A percentile compares a stretch with the other conserved stretches of the same genome.
These are phyloP conservation scores for Penicillium cinerascens DNA, from an alignment of 495 filamentous ascomycete species.

Conservation along the genomic window DNA sequence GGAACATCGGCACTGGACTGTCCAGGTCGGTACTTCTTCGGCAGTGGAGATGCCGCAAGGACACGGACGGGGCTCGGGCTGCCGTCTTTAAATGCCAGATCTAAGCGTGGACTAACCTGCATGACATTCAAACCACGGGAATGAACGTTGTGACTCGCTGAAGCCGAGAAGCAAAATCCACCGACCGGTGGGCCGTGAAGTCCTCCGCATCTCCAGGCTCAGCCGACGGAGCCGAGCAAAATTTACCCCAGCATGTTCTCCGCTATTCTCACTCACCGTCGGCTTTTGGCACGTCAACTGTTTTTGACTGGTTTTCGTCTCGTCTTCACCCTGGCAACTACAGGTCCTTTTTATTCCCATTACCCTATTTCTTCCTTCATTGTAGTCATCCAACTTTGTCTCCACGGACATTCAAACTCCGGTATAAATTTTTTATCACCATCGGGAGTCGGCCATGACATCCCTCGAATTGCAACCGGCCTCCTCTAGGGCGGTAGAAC, in stretches of 20 bases:
- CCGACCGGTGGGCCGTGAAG: constrained; percentile 13
- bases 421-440: not conserved
- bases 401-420: no score
- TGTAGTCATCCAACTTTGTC: no score
- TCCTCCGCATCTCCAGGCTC: constrained; percentile 22
- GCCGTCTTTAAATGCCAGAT: constrained; percentile 25
- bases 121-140: not conserved
- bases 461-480: constrained; percentile 20
- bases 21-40: constrained; percentile 19
- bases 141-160: constrained; percentile 11
- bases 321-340: not conserved
- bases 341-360: not conserved
- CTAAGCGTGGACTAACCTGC: not conserved
- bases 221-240: constrained; percentile 5
- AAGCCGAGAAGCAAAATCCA: constrained; percentile 5
- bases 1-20: not conserved
- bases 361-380: not conserved
- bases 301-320: no score
- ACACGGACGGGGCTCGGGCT: constrained; percentile 10
- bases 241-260: not conserved
- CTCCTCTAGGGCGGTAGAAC: constrained; percentile 19
- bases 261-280: constrained; percentile 17
- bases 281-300: constrained; percentile 7
- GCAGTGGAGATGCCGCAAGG: not conserved
- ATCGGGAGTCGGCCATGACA: constrained; percentile 17